Evolutionary conservation across 306 rosid genomes (phyloP).

Genomic region (Lagenaria siceraria): DNA sequence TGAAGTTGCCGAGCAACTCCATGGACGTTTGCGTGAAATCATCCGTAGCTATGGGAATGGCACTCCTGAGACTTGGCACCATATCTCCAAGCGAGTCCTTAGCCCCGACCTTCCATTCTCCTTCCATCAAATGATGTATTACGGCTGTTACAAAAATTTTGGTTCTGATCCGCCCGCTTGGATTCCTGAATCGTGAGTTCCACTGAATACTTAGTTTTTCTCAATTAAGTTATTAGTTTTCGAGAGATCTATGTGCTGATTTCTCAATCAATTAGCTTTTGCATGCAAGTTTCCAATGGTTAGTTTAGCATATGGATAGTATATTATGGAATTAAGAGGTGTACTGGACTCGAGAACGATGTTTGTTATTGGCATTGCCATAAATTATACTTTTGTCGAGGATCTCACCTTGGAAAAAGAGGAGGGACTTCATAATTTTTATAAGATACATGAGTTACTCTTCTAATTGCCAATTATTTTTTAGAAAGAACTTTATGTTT

Average conservation of each 20-base stretch:
- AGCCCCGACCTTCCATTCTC: conserved; percentile 67
- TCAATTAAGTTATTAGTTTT: neutral
- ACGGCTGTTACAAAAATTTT: conserved; percentile 44
- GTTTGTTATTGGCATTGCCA: neutral
- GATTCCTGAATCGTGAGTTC: conserved; percentile 62
- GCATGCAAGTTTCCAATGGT: neutral
- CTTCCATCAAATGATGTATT: conserved; percentile 72
- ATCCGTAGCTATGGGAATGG: conserved; percentile 27
- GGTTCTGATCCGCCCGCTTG: conserved; percentile 94
- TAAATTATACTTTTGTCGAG: neutral
- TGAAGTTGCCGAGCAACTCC: conserved; percentile 33
- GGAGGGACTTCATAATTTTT: too few species aligned
- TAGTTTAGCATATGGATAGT: neutral
- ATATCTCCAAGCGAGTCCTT: conserved; percentile 41
- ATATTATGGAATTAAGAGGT: neutral
- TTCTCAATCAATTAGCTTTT: neutral
- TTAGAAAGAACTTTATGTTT: too few species aligned
- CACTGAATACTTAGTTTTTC: neutral
- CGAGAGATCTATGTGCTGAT: neutral
- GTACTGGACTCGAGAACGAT: neutral
- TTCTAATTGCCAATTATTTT: too few species aligned
- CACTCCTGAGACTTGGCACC: conserved; percentile 64
- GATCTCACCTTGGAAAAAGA: neutral
- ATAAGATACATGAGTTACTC: too few species aligned
- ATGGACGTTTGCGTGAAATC: conserved; percentile 30